Evolutionary conservation across 176 grass and related monocot genomes (phyloP).

Genomic region (Phoenix dactylifera): DNA sequence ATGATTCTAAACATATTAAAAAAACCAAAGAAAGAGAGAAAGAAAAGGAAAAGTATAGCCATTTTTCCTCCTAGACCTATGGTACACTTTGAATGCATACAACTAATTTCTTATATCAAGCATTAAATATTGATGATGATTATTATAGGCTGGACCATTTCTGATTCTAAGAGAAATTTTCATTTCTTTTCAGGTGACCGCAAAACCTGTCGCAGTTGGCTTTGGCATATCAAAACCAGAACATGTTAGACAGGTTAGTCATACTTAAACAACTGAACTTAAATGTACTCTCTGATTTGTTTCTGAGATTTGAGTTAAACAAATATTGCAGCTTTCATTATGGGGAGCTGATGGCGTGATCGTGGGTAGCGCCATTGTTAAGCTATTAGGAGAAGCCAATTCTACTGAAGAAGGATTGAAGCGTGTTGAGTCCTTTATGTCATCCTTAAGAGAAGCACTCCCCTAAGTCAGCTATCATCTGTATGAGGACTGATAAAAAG

Average conservation of each 20-base stretch:
- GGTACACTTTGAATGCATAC: too few relatives aligned
- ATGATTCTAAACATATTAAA: too few relatives aligned
- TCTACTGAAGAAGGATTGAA: neutral
- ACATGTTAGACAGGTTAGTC: constrained; percentile 11
- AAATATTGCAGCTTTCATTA: neutral
- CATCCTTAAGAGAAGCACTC: neutral
- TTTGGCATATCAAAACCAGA: constrained; percentile 22
- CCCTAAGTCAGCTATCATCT: neutral
- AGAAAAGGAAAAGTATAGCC: too few relatives aligned
- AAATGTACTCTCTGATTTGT: neutral
- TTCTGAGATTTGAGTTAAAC: neutral
- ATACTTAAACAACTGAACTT: neutral
- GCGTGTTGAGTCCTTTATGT: neutral
- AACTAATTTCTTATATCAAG: too few relatives aligned
- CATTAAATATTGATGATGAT: too few relatives aligned
- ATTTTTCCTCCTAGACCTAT: too few relatives aligned
- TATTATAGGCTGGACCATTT: neutral
- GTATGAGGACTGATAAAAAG: neutral
- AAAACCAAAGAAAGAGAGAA: too few relatives aligned
- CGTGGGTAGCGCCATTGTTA: constrained; percentile 10
- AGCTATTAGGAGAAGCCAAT: neutral
- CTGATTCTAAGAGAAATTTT: too few relatives aligned
- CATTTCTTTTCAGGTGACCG: neutral
- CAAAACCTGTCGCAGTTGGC: constrained; percentile 18
- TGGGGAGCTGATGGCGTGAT: constrained; percentile 15